Evolutionary conservation across 129 eudicot genomes (phyloP).

Genomic region (Ambrosia trifida): DNA sequence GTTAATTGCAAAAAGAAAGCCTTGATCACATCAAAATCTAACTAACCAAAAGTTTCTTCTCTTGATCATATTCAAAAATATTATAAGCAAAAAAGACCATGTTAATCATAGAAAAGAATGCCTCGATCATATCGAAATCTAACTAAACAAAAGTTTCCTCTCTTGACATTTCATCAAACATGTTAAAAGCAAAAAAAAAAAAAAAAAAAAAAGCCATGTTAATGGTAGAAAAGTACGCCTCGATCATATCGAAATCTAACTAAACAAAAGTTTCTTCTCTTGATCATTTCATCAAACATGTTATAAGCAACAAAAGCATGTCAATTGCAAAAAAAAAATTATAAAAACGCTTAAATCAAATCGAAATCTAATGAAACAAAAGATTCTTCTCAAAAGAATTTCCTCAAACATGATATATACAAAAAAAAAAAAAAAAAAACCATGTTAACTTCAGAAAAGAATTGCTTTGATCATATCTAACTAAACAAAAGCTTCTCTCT

Average conservation of each 20-base stretch:
- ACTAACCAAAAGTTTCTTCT: too few species aligned
- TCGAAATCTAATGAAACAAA: too few species aligned
- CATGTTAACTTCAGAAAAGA: too few species aligned
- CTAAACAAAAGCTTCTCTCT: too few species aligned
- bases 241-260: background rate
- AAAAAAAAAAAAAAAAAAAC: too few species aligned
- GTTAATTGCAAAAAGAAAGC: too few species aligned
- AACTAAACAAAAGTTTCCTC: slow-evolving; percentile 4
- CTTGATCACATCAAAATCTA: too few species aligned
- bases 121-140: background rate
- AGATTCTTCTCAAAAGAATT: too few species aligned
- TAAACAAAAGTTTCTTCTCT: background rate
- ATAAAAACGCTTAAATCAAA: too few species aligned
- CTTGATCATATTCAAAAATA: background rate
- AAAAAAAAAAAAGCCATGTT: background rate
- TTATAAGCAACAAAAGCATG: background rate
- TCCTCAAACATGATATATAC: too few species aligned
- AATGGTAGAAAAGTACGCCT: background rate
- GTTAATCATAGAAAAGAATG: background rate
- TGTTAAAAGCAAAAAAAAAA: background rate
- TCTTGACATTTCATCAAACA: slow-evolving; percentile 21
- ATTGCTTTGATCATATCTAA: too few species aligned
- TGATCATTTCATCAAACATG: slow-evolving; percentile 15
- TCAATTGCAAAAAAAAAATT: too few species aligned
- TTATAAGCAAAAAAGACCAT: background rate